These are phyloP conservation scores for Trifolium repens DNA, from an alignment of 306 rosid genomes.

Conservation along the genomic window DNA sequence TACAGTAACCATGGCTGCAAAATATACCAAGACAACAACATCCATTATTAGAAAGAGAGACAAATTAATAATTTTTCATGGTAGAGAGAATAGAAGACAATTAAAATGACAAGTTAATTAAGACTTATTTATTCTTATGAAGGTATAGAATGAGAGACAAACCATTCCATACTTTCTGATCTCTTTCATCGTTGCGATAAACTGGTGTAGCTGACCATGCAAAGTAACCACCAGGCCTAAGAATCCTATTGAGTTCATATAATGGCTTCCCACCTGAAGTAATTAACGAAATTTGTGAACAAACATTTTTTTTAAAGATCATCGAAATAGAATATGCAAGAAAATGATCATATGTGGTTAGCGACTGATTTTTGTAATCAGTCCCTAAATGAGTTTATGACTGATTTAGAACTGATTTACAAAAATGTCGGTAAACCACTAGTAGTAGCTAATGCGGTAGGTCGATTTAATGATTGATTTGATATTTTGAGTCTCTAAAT, in stretches of 20 bases:
- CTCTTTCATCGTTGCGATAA: constrained; percentile 73
- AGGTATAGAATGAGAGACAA: constrained; percentile 45
- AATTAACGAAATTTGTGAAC: constrained; percentile 35
- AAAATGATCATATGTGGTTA: not conserved
- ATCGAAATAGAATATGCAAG: not conserved
- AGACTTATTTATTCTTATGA: not conserved
- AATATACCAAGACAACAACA: not conserved
- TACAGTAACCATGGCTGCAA: constrained; percentile 74
- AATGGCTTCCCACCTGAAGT: constrained; percentile 82
- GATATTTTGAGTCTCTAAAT: not conserved
- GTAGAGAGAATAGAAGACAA: not conserved
- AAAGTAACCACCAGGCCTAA: constrained; percentile 92
- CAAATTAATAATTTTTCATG: not conserved
- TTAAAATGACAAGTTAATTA: not conserved
- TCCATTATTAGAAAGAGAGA: not conserved
- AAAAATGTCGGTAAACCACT: too few relatives aligned
- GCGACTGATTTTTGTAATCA: not conserved
- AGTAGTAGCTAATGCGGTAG: too few relatives aligned
- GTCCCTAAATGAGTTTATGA: too few relatives aligned
- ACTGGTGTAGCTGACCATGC: constrained; percentile 98
- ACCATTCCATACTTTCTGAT: constrained; percentile 82
- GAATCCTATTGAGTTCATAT: constrained; percentile 86
- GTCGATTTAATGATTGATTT: too few relatives aligned
- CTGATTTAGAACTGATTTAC: too few relatives aligned
- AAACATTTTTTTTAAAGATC: constrained; percentile 10